phyloP scores from a whole-genome alignment of 768 basidiomycete genomes.

The Suillus plorans region DNA sequence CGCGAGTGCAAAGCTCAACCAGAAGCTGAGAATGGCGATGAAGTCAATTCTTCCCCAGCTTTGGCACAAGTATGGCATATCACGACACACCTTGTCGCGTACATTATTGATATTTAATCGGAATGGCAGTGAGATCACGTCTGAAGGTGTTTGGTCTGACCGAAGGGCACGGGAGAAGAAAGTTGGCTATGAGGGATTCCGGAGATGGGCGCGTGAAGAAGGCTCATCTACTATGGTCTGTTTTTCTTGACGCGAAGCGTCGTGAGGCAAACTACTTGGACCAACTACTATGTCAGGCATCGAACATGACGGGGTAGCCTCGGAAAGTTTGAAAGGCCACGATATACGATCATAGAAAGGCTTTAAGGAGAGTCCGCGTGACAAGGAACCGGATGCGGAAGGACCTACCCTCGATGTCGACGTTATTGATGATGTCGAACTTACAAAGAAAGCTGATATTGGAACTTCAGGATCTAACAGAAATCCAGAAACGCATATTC shows the following conservation, averaged over 20 bases:
- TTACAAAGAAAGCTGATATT: slow-evolving; percentile 47
- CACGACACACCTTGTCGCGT: slow-evolving; percentile 56
- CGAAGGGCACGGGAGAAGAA: slow-evolving; percentile 51
- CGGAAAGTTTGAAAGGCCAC: slow-evolving; percentile 53
- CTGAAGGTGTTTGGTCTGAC: slow-evolving; percentile 37
- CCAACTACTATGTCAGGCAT: slow-evolving; percentile 2
- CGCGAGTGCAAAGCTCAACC: slow-evolving; percentile 79
- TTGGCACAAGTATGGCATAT: slow-evolving; percentile 87
- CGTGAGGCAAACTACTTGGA: background rate
- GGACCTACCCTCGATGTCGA: slow-evolving; percentile 26
- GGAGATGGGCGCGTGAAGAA: slow-evolving; percentile 35
- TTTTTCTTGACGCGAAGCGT: background rate
- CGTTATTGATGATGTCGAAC: slow-evolving; percentile 32
- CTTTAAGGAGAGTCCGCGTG: slow-evolving; percentile 44
- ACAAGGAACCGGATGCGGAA: slow-evolving; percentile 35
- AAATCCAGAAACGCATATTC: slow-evolving; percentile 88
- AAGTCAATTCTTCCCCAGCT: slow-evolving; percentile 92
- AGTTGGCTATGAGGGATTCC: slow-evolving; percentile 46
- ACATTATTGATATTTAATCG: slow-evolving; percentile 55
- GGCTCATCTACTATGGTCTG: background rate
- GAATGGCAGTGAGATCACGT: slow-evolving; percentile 57
- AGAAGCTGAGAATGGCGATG: slow-evolving; percentile 82
- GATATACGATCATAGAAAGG: slow-evolving; percentile 46
- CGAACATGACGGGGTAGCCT: slow-evolving; percentile 19
- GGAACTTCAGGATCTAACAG: slow-evolving; percentile 80